phyloP scores from a whole-genome alignment of 2,329 filamentous ascomycete species.

The Aureobasidium leucospermi region DNA sequence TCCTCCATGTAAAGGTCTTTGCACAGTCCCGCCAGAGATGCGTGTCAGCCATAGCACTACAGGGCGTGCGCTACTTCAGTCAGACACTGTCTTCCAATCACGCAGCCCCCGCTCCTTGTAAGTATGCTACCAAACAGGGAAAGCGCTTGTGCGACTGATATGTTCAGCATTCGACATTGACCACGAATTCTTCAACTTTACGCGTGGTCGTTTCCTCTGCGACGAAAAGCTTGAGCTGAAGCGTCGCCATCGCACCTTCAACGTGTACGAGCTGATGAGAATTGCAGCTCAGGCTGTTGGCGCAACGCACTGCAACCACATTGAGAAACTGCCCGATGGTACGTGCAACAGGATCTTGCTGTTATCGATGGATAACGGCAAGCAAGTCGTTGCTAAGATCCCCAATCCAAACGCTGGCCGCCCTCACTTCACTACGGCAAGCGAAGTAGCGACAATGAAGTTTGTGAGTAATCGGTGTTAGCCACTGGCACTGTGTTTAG shows the following conservation, averaged over 20 bases:
- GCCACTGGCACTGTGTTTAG: neutral
- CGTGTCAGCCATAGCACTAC: too few relatives aligned
- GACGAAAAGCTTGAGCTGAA: constrained; percentile 22
- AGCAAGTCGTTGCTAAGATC: constrained; percentile 30
- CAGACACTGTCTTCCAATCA: too few relatives aligned
- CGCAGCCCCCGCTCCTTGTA: too few relatives aligned
- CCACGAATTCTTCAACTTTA: constrained; percentile 24
- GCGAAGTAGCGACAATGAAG: constrained; percentile 33
- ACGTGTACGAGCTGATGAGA: constrained; percentile 24
- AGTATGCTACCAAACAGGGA: too few relatives aligned
- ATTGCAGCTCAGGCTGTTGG: constrained; percentile 23
- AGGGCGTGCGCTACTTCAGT: too few relatives aligned
- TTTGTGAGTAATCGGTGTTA: constrained; percentile 19
- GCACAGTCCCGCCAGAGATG: too few relatives aligned
- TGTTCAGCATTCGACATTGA: neutral
- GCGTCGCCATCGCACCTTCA: constrained; percentile 23
- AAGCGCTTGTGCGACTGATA: too few relatives aligned
- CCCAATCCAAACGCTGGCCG: constrained; percentile 31
- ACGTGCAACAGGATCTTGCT: constrained; percentile 30
- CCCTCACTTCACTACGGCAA: constrained; percentile 30
- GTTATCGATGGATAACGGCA: constrained; percentile 30
- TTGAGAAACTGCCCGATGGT: constrained; percentile 28
- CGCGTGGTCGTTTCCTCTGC: constrained; percentile 24
- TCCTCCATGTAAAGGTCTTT: too few relatives aligned
- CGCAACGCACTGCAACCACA: constrained; percentile 21